A percentile compares a stretch with the other conserved stretches of the same genome.
These are phyloP conservation scores for Dactylorhiza incarnata DNA, from an alignment of 106 monocot species.

Conservation along the genomic window DNA sequence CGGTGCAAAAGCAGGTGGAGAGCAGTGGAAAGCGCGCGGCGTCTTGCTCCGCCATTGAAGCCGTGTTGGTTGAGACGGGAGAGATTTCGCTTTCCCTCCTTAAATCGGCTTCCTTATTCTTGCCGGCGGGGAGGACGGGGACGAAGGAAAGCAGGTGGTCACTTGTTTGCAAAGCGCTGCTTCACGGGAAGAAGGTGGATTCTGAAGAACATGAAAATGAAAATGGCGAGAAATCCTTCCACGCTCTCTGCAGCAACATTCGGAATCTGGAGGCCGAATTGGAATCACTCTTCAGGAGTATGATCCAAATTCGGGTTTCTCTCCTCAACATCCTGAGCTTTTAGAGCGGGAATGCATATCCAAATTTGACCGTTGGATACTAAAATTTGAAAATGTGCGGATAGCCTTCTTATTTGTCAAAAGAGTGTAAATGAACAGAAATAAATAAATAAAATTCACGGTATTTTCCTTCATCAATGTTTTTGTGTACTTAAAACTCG, in stretches of 20 bases:
- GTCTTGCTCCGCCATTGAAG: background rate
- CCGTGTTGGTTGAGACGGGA: conserved; percentile 6
- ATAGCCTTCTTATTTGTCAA: background rate
- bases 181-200: conserved; percentile 1
- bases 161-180: background rate
- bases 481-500: too few relatives aligned
- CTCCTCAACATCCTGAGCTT: conserved; percentile 9
- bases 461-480: too few relatives aligned
- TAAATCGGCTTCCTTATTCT: background rate
- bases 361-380: background rate
- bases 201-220: background rate
- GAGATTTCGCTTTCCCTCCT: conserved; percentile 4
- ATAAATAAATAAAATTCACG: too few relatives aligned
- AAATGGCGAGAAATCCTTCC: background rate
- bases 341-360: background rate
- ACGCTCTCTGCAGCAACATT: background rate
- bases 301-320: conserved; percentile 1
- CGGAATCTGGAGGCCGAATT: background rate
- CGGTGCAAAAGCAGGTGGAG: conserved; percentile 10
- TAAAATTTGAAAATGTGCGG: background rate
- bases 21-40: background rate
- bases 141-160: conserved; percentile 2
- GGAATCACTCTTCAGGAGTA: background rate
- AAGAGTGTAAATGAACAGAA: too few relatives aligned
- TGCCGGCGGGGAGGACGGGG: background rate